phyloP scores from a whole-genome alignment of 192 early-diverging fungal genomes.

The Entomortierella chlamydospora region DNA sequence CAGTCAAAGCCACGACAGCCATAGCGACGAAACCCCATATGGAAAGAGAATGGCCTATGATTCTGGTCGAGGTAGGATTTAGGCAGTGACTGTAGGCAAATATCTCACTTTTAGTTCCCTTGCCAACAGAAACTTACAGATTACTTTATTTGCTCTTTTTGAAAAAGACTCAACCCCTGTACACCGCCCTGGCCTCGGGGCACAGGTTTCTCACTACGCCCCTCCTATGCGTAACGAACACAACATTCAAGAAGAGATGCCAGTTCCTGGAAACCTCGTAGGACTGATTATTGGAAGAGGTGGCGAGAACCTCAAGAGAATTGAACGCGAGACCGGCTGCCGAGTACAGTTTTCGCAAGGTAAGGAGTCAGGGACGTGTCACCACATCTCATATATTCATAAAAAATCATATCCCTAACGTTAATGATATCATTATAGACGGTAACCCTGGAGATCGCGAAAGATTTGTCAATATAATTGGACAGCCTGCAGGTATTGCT shows the following conservation, averaged over 20 bases:
- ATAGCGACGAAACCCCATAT: constrained; percentile 36
- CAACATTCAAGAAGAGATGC: constrained; percentile 62
- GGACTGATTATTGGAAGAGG: constrained; percentile 85
- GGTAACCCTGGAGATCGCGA: constrained; percentile 59
- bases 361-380: too few species aligned
- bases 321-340: constrained; percentile 79
- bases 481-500: constrained; percentile 59
- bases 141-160: background rate
- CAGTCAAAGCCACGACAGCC: constrained; percentile 31
- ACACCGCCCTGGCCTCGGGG: constrained; percentile 42
- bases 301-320: constrained; percentile 82
- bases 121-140: background rate
- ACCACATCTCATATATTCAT: too few species aligned
- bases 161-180: constrained; percentile 33
- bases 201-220: constrained; percentile 49
- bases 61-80: constrained; percentile 34
- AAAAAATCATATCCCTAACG: too few species aligned
- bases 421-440: constrained; percentile 40
- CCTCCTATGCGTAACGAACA: constrained; percentile 47
- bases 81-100: too few species aligned
- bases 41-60: constrained; percentile 60
- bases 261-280: constrained; percentile 72
- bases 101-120: background rate
- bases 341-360: constrained; percentile 78
- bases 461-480: constrained; percentile 62